Conservation (phyloP, 768 basidiomycete genomes). For the Termitomyces sp. region DNA sequence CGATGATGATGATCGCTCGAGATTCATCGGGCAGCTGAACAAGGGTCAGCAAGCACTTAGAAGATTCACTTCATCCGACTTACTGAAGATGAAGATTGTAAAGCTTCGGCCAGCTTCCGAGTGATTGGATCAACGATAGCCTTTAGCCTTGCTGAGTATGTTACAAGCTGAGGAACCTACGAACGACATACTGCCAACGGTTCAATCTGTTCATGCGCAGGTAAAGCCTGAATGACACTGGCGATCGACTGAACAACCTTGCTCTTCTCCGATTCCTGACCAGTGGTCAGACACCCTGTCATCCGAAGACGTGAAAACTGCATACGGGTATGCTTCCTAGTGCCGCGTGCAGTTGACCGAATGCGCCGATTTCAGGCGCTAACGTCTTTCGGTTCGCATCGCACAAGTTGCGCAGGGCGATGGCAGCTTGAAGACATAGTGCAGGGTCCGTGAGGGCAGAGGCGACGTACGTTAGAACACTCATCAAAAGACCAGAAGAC, state of each 20-base stretch:
- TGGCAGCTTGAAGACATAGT: slow-evolving; percentile 70
- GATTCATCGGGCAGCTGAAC: slow-evolving; percentile 69
- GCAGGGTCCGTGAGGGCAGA: slow-evolving; percentile 61
- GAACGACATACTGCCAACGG: slow-evolving; percentile 58
- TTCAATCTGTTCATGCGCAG: slow-evolving; percentile 69
- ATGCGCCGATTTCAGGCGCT: slow-evolving; percentile 78
- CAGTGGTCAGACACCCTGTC: background rate
- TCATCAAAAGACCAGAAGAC: slow-evolving; percentile 48
- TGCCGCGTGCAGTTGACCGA: slow-evolving; percentile 78
- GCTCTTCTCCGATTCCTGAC: slow-evolving; percentile 76
- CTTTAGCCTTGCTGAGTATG: slow-evolving; percentile 24
- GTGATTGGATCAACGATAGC: slow-evolving; percentile 76
- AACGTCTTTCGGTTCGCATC: slow-evolving; percentile 85
- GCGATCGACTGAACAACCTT: slow-evolving; percentile 92
- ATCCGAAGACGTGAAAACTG: background rate
- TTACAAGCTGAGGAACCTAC: background rate
- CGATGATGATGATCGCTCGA: slow-evolving; percentile 55
- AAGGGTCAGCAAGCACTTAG: background rate
- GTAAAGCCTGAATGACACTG: slow-evolving; percentile 88
- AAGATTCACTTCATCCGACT: background rate
- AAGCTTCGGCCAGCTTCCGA: slow-evolving; percentile 56
- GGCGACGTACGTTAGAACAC: slow-evolving; percentile 63
- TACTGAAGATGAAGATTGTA: slow-evolving; percentile 52
- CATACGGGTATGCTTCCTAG: slow-evolving; percentile 29
- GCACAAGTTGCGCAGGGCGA: slow-evolving; percentile 79